Evolutionary conservation across 495 filamentous ascomycete species (phyloP).

Genomic region (Neurospora sp.): DNA sequence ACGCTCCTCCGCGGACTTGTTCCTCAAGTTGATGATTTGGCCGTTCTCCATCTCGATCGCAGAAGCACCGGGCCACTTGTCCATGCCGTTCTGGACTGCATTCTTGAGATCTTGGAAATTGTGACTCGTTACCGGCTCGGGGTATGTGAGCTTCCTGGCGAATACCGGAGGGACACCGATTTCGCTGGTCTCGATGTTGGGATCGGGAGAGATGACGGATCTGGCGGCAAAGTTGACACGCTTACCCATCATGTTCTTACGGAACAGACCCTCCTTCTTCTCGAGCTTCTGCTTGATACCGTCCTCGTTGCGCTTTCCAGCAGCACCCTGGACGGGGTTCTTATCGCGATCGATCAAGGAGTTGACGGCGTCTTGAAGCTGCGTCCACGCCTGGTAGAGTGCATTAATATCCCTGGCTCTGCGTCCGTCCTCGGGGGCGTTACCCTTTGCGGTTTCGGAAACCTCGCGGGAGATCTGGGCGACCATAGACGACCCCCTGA

Average conservation of each 20-base stretch:
- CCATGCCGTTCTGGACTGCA: slow-evolving; percentile 89
- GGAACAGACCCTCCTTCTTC: slow-evolving; percentile 97
- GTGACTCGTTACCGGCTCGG: slow-evolving; percentile 92
- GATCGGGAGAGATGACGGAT: slow-evolving; percentile 96
- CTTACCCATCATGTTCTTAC: slow-evolving; percentile 99
- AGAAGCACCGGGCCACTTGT: slow-evolving; percentile 88
- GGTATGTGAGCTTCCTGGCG: slow-evolving; percentile 90
- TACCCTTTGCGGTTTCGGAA: slow-evolving; percentile 18
- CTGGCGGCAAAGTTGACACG: slow-evolving; percentile 97
- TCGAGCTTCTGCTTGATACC: slow-evolving; percentile 97
- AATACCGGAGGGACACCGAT: slow-evolving; percentile 97
- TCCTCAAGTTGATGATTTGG: slow-evolving; percentile 75
- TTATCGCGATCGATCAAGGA: slow-evolving; percentile 78
- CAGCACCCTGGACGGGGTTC: slow-evolving; percentile 66
- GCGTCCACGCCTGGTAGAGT: slow-evolving; percentile 53
- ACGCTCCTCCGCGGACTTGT: slow-evolving; percentile 76
- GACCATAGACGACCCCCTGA: slow-evolving; percentile 59
- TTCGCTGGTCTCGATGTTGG: slow-evolving; percentile 97
- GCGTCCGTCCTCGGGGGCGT: slow-evolving; percentile 32
- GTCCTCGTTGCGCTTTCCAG: slow-evolving; percentile 58
- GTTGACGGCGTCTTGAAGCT: slow-evolving; percentile 84
- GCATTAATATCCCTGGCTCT: slow-evolving; percentile 29
- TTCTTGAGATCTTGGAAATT: slow-evolving; percentile 93
- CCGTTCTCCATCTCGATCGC: slow-evolving; percentile 95
- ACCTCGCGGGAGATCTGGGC: slow-evolving; percentile 69